phyloP scores from a whole-genome alignment of 176 grass and related monocot species.

The Tillandsia leiboldiana region DNA sequence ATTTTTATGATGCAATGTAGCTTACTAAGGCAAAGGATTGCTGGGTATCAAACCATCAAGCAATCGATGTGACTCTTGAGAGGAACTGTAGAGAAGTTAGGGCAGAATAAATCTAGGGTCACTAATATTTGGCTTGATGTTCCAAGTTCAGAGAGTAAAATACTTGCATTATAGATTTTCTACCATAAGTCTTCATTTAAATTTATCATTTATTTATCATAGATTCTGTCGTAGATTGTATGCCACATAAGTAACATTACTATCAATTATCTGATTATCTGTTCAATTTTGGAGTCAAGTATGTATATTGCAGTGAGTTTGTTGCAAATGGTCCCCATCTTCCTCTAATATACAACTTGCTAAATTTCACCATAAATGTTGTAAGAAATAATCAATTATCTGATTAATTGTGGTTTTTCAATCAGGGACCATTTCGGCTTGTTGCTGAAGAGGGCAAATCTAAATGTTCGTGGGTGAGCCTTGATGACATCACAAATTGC shows the following conservation, averaged over 20 bases:
- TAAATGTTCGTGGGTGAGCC: conserved; percentile 99
- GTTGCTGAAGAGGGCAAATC: conserved; percentile 97
- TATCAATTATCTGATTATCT: not conserved
- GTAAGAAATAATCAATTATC: too few species aligned
- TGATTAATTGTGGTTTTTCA: not conserved
- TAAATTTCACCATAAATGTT: not conserved
- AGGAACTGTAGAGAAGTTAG: too few species aligned
- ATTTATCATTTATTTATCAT: too few species aligned
- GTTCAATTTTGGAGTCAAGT: not conserved
- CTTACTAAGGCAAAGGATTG: too few species aligned
- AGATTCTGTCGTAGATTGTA: not conserved
- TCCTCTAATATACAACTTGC: not conserved
- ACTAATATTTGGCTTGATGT: too few species aligned
- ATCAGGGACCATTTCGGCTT: conserved; percentile 86
- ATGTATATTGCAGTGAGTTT: not conserved
- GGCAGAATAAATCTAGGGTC: too few species aligned
- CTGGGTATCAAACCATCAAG: too few species aligned
- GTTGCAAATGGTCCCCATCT: not conserved
- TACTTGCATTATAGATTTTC: too few species aligned
- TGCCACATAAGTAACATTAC: not conserved
- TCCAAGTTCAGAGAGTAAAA: too few species aligned
- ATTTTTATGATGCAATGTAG: too few species aligned
- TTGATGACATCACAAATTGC: conserved; percentile 97
- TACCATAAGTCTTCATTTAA: too few species aligned
- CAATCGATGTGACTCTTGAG: too few species aligned